These are phyloP conservation scores for Rhynchosporium secalis DNA, from an alignment of 2,329 filamentous ascomycete genomes.

Conservation along the genomic window DNA sequence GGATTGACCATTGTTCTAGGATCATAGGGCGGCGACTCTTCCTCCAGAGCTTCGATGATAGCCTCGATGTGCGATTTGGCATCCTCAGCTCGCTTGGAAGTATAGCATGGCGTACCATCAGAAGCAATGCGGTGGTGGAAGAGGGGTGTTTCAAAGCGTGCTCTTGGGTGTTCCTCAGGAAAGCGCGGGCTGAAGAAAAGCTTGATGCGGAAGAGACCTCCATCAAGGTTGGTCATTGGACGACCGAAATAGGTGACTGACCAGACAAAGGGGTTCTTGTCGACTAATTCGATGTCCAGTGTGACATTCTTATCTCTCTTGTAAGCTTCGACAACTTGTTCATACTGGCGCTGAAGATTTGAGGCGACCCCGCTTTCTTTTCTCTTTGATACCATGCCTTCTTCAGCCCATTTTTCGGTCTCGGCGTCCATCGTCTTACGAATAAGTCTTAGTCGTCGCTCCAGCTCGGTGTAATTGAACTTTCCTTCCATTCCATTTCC, in stretches of 20 bases:
- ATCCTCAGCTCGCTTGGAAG: constrained; percentile 69
- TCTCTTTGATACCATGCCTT: constrained; percentile 63
- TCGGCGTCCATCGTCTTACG: constrained; percentile 72
- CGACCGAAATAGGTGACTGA: constrained; percentile 83
- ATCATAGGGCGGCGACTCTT: constrained; percentile 85
- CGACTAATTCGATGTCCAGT: constrained; percentile 72
- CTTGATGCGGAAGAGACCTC: constrained; percentile 81
- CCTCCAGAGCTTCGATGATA: constrained; percentile 79
- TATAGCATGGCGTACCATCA: constrained; percentile 83
- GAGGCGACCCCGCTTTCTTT: constrained; percentile 75
- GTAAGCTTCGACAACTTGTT: constrained; percentile 76
- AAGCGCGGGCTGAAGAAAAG: constrained; percentile 81
- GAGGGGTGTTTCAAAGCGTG: constrained; percentile 75
- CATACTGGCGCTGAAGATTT: constrained; percentile 80
- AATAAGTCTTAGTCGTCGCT: constrained; percentile 66
- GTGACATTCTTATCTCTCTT: constrained; percentile 68
- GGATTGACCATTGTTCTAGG: constrained; percentile 84
- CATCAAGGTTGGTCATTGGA: constrained; percentile 91
- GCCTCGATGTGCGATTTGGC: constrained; percentile 80
- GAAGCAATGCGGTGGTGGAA: constrained; percentile 86
- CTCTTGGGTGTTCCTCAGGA: constrained; percentile 83
- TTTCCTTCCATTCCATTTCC: constrained; percentile 83
- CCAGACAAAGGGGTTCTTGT: constrained; percentile 90
- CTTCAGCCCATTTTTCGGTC: constrained; percentile 65
- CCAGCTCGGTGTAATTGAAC: constrained; percentile 78